A percentile compares a stretch with the other conserved stretches of the same genome.
Evolutionary conservation across 148 eudicot species (phyloP).

Genomic region (Vaccinium corymbosum): DNA sequence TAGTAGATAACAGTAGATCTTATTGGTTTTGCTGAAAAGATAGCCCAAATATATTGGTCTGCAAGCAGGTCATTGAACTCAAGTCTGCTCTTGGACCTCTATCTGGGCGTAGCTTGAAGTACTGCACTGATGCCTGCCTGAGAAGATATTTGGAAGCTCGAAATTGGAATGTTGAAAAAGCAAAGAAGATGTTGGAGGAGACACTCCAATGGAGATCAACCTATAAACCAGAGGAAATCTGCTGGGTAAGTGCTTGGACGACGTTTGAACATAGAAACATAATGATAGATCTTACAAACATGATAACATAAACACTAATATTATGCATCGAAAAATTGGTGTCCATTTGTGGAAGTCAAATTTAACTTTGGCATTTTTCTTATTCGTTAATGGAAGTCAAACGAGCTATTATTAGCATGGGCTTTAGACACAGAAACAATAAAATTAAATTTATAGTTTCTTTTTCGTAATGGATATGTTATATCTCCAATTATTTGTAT

Average conservation of each 20-base stretch:
- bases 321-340: background rate
- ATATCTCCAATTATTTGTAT: too few relatives aligned
- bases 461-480: too few relatives aligned
- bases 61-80: slow-evolving; percentile 55
- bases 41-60: slow-evolving; percentile 2
- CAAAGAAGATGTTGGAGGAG: slow-evolving; percentile 84
- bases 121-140: slow-evolving; percentile 73
- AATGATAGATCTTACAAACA: too few relatives aligned
- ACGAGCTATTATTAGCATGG: too few relatives aligned
- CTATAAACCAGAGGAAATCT: slow-evolving; percentile 90
- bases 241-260: slow-evolving; percentile 59
- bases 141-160: slow-evolving; percentile 85
- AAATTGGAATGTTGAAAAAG: slow-evolving; percentile 79
- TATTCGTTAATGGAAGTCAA: too few relatives aligned
- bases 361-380: too few relatives aligned
- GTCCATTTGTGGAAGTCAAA: background rate
- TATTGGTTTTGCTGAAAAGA: too few relatives aligned
- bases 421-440: too few relatives aligned
- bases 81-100: slow-evolving; percentile 59
- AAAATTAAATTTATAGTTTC: too few relatives aligned
- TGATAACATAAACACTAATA: background rate
- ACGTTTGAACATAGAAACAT: too few relatives aligned
- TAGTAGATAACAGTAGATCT: background rate
- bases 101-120: slow-evolving; percentile 53
- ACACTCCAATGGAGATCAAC: slow-evolving; percentile 75